These are phyloP conservation scores for Lindgomyces ingoldianus DNA, from an alignment of 495 filamentous ascomycete species.

Conservation along the genomic window DNA sequence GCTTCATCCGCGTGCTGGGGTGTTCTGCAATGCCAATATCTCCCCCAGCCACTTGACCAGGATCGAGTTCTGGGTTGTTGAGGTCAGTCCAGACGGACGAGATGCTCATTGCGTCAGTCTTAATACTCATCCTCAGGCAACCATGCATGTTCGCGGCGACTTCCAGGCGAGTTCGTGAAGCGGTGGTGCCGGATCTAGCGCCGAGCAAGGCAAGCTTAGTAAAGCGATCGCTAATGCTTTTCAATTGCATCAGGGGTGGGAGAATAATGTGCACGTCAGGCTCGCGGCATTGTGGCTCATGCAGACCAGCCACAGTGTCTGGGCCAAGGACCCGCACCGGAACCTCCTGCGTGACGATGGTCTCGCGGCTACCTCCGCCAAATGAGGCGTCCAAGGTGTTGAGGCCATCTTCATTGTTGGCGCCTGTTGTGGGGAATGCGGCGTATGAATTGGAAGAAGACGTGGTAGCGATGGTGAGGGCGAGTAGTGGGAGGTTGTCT, in stretches of 20 bases:
- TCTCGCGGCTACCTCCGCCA: conserved; percentile 66
- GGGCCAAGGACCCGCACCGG: conserved; percentile 87
- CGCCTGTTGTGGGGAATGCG: conserved; percentile 27
- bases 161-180: conserved; percentile 65
- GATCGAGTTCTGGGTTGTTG: conserved; percentile 81
- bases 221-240: conserved; percentile 89
- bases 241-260: conserved; percentile 78
- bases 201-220: conserved; percentile 66
- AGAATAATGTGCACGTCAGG: conserved; percentile 93
- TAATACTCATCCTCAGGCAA: conserved; percentile 70
- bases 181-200: conserved; percentile 26
- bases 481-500: conserved; percentile 78
- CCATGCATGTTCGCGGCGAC: conserved; percentile 90
- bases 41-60: conserved; percentile 62
- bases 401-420: conserved; percentile 25
- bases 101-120: conserved; percentile 78
- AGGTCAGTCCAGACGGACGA: conserved; percentile 79
- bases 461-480: conserved; percentile 69
- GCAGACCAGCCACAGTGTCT: conserved; percentile 75
- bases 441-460: conserved; percentile 24
- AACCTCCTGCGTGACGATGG: conserved; percentile 90
- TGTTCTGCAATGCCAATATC: conserved; percentile 66
- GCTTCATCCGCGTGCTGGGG: conserved; percentile 70
- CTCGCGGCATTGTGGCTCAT: conserved; percentile 86
- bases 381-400: conserved; percentile 44